Base-by-base conservation (phyloP, 352 stramenopile species). In the Globisporangium spinosum region DNA sequence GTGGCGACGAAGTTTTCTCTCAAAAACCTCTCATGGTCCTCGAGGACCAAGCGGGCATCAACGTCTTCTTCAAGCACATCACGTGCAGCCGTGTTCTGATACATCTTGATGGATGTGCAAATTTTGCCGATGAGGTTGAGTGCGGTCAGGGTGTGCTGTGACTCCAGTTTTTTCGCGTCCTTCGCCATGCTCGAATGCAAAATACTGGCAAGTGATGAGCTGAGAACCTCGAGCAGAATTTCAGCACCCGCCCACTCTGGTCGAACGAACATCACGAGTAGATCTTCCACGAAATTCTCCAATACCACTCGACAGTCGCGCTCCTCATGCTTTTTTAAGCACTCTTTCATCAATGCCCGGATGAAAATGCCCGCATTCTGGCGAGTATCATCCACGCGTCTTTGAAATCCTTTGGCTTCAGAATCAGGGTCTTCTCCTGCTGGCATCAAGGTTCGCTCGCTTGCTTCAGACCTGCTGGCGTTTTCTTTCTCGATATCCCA, bases 241-340 rank as follows among this genome's bases (percentile, higher is more conserved):
- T 96, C 85, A 0, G 88, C 87, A 15, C 86, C 87, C 22, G 71
- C 23, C 84, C 86, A 95, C 65, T 96, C 89, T 13, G 87, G 86
- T n/a, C 77, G 82, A 20, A 78, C 72, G 71, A 95, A 90, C 80
- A 96, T 90, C 8, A 77, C 72, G 15, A 96, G 75, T 38, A 96
- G 61, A 68, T 96, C 89, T 69, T 96, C 87, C 29, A 90, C 72
- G 63, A 95, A 91, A 47, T 94, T 89, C 20, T 95, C 89, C 15
- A 96, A 71, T 17, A 90, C 71, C 54, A 89, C 72, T 23, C 87
- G 85, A 70, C 89, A 83, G 61, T 94, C 83, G 38, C 82, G 73
- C 34, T 94, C 86, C 64, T 95, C 87, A 9, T 75, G 79, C 69
- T 93, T 95, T 71, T 94, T 95, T 74, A 91, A 79, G 62, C 85